phyloP scores from a whole-genome alignment of 345 rosid genomes.

The Lenwebbia sp. region DNA sequence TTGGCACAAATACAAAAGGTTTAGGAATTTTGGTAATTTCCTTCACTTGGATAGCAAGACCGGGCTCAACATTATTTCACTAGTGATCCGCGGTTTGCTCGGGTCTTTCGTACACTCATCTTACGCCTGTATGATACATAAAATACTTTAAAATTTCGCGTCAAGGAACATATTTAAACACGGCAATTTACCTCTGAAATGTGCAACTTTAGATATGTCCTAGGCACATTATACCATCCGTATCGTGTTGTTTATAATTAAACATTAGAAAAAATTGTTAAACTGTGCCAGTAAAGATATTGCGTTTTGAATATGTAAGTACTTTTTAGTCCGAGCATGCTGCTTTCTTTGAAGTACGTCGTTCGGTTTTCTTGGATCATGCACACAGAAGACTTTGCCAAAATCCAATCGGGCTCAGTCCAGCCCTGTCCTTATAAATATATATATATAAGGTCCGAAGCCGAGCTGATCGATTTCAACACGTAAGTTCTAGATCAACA shows the following conservation, averaged over 20 bases:
- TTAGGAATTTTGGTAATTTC: too few relatives aligned
- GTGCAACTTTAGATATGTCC: neutral
- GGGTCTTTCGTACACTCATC: neutral
- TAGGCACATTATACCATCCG: neutral
- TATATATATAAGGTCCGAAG: too few relatives aligned
- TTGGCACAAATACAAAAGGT: too few relatives aligned
- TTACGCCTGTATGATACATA: too few relatives aligned
- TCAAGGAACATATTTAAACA: neutral
- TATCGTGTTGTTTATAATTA: neutral
- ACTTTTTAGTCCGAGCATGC: too few relatives aligned
- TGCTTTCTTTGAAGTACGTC: too few relatives aligned
- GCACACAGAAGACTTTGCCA: too few relatives aligned
- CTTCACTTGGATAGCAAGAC: neutral
- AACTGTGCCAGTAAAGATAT: neutral
- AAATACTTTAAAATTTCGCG: neutral
- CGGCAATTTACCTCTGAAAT: neutral
- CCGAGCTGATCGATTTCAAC: too few relatives aligned
- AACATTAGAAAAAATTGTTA: neutral
- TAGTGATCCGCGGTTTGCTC: neutral
- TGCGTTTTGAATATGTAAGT: rapidly evolving
- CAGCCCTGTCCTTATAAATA: too few relatives aligned
- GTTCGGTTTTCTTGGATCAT: too few relatives aligned
- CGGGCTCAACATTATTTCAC: neutral
- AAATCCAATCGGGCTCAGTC: too few relatives aligned
- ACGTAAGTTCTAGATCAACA: too few relatives aligned